Evolutionary conservation across 208 protist species (phyloP).

Genomic region (Leishmania gerbilli): DNA sequence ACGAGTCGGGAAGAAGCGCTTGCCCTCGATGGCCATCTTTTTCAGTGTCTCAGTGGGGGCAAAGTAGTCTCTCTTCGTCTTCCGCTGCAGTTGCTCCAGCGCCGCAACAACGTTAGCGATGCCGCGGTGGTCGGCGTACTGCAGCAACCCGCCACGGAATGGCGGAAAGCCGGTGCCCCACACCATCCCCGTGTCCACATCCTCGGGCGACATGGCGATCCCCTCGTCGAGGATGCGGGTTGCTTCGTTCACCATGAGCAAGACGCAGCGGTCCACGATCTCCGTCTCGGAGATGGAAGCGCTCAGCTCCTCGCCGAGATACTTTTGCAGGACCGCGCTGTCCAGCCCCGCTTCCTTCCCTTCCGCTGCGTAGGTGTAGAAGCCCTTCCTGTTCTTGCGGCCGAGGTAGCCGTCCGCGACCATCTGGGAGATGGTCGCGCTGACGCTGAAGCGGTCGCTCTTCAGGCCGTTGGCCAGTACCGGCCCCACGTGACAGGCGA

Average conservation of each 20-base stretch:
- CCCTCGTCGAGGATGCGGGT: constrained; percentile 69
- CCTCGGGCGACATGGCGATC: constrained; percentile 63
- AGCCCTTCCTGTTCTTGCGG: constrained; percentile 89
- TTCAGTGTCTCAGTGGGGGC: constrained; percentile 52
- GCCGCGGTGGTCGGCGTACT: constrained; percentile 80
- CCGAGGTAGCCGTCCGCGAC: constrained; percentile 67
- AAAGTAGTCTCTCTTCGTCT: constrained; percentile 60
- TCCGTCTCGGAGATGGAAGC: constrained; percentile 45
- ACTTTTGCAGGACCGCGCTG: constrained; percentile 27
- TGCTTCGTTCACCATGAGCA: constrained; percentile 90
- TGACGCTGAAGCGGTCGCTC: constrained; percentile 66
- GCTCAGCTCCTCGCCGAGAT: constrained; percentile 37
- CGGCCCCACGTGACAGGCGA: constrained; percentile 79
- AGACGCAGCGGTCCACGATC: constrained; percentile 81
- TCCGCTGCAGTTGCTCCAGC: constrained; percentile 51
- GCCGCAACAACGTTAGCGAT: constrained; percentile 50
- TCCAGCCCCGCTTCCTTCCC: constrained; percentile 72
- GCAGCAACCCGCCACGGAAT: constrained; percentile 79
- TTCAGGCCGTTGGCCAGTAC: constrained; percentile 66
- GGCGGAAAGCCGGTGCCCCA: constrained; percentile 87
- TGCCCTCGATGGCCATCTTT: constrained; percentile 63
- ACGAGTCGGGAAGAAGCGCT: constrained; percentile 76
- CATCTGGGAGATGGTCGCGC: constrained; percentile 56
- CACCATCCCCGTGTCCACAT: constrained; percentile 88
- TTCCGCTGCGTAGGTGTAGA: constrained; percentile 84